Conservation (phyloP, 2,329 filamentous ascomycete species). For the Aspergillus felis region DNA sequence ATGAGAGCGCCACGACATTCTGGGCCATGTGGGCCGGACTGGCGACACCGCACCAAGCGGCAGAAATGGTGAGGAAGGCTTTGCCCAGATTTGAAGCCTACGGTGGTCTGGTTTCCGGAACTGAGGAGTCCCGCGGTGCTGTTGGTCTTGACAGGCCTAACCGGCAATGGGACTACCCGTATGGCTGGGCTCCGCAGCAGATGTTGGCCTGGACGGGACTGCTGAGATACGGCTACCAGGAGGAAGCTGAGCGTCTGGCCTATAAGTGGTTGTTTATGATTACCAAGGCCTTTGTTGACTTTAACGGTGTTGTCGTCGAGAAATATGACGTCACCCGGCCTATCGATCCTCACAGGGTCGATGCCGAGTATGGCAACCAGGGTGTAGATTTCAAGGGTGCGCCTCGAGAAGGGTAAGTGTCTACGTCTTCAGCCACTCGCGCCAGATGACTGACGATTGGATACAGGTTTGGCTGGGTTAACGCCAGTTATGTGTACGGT, state of each 20-base stretch:
- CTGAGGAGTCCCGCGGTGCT: constrained; percentile 78
- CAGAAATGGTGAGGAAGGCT: constrained; percentile 72
- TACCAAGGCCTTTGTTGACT: constrained; percentile 96
- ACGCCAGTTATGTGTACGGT: constrained; percentile 94
- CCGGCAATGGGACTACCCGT: constrained; percentile 97
- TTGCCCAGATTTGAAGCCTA: constrained; percentile 83
- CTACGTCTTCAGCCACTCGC: constrained; percentile 1
- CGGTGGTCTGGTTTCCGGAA: constrained; percentile 84
- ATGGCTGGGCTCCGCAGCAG: constrained; percentile 97
- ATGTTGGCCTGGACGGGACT: constrained; percentile 96
- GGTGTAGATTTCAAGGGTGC: constrained; percentile 93
- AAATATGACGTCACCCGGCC: constrained; percentile 96
- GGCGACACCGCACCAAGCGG: constrained; percentile 80
- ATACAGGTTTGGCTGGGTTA: constrained; percentile 92
- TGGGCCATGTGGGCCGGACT: constrained; percentile 97
- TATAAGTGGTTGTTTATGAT: constrained; percentile 99
- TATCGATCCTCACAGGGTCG: constrained; percentile 86
- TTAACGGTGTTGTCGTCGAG: constrained; percentile 96
- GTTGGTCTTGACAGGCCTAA: constrained; percentile 82
- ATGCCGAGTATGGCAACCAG: constrained; percentile 97
- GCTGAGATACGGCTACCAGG: constrained; percentile 83
- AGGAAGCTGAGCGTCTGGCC: constrained; percentile 81
- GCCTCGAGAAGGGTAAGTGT: constrained; percentile 84
- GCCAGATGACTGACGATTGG: constrained; percentile 3
- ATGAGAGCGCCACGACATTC: constrained; percentile 90